Percentiles rank a stretch among this genome's conserved stretches.
phyloP scores from a whole-genome alignment of 768 basidiomycete species.

The Roridomyces roridus region DNA sequence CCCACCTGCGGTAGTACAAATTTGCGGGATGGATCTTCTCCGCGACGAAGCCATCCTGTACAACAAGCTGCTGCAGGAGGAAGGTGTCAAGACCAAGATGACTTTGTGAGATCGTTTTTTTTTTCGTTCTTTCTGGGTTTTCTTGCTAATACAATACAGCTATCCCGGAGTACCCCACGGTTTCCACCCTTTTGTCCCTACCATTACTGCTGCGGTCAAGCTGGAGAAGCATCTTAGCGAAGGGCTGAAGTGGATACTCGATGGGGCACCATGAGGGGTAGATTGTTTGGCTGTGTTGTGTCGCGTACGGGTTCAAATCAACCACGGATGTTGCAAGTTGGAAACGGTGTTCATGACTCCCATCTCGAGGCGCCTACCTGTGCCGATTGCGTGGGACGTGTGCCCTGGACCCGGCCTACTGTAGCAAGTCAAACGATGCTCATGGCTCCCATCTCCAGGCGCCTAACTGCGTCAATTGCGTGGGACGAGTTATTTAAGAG shows the following conservation, averaged over 20 bases:
- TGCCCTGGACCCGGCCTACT: too few species aligned
- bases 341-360: too few species aligned
- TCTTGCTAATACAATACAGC: not conserved
- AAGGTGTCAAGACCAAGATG: slow-evolving; percentile 13
- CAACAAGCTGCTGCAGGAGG: not conserved
- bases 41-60: slow-evolving; percentile 21
- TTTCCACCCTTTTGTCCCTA: slow-evolving; percentile 10
- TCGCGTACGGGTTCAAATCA: too few species aligned
- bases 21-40: slow-evolving; percentile 17
- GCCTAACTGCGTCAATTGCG: too few species aligned
- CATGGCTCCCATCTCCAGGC: too few species aligned
- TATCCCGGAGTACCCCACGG: slow-evolving; percentile 22
- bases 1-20: slow-evolving; percentile 12
- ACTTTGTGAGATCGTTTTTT: not conserved
- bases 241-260: slow-evolving; percentile 16
- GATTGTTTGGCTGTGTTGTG: too few species aligned
- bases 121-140: not conserved
- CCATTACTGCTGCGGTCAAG: not conserved
- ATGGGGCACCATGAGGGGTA: slow-evolving; percentile 8
- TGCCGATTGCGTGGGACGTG: too few species aligned
- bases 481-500: too few species aligned
- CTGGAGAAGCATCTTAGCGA: slow-evolving; percentile 14
- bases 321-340: too few species aligned
- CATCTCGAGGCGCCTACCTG: too few species aligned
- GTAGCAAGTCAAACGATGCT: too few species aligned